Evolutionary conservation across 140 eudicot genomes (phyloP), one percentile per base, ranked within the genome.

Genomic region (Cichorium intybus): DNA sequence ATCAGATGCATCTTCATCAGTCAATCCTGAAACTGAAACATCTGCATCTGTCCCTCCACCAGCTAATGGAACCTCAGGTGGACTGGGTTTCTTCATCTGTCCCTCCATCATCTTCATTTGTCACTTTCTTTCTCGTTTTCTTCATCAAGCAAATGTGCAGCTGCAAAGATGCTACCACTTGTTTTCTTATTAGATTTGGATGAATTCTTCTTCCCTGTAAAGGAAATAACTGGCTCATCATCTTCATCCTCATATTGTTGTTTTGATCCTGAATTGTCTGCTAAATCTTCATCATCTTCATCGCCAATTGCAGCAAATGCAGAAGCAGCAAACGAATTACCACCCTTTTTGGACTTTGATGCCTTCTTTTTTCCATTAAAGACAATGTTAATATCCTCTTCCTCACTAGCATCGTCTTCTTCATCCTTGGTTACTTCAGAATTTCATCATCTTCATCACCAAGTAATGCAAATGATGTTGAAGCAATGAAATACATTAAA

Each of bases 181-280:
- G 51, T 57, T 59, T 83, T 86, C 83, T 89, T 86, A 66, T 55
- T 58, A 6, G 81, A 64, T 70, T 88, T 88, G 10, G 96, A 79
- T 2, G 78, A 62, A 64, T 83, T 89, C 81, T 89, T 89, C 71
- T 85, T 89, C 64, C 86, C 95, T 0, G 82, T 60, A 67, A 83
- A 89, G 24, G 80, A 48, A 68, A 81, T 53, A 33, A 68, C 76
- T 0, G 82, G 79, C 56, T 71, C 97, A 4, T 75, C 84, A 15
- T 83, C 88, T 3, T 71, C 72, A 64, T 81, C 87, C 8, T 68
- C 76, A 56, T 55, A 67, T 48, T 62, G 61, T 16, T 65, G 46
- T 33, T 67, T 75, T n/a, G 29, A 55, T 12, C n/a, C 73, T 3
- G 39, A 39, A 62, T 57, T 45, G 35, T 69, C 77, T 20, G 28